These are phyloP conservation scores for Beta vulgaris DNA, from an alignment of 148 eudicot species.

Conservation along the genomic window DNA sequence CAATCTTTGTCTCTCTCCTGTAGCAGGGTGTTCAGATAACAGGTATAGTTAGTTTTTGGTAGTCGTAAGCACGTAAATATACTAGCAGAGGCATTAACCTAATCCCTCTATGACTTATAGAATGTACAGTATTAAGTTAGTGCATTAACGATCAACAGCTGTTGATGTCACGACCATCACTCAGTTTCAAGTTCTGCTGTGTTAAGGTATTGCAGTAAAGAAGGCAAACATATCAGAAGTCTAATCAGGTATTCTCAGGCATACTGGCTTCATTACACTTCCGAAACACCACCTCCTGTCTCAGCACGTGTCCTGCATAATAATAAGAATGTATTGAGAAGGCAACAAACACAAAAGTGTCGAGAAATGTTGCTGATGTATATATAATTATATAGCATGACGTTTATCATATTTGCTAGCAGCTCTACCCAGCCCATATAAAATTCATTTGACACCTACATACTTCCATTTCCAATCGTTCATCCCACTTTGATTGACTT, in stretches of 20 bases:
- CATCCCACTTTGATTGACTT: not conserved
- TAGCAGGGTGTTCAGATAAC: not conserved
- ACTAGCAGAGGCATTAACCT: not conserved
- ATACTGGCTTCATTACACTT: slow-evolving; percentile 40
- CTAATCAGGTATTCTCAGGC: not conserved
- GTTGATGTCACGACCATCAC: slow-evolving; percentile 13
- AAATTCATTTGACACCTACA: not conserved
- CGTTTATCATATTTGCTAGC: too few relatives aligned
- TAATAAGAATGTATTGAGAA: not conserved
- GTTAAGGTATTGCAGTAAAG: not conserved
- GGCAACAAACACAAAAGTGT: not conserved
- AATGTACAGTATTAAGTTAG: slow-evolving; percentile 5
- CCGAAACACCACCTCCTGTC: slow-evolving; percentile 63
- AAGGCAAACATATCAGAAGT: not conserved
- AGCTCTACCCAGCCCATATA: not conserved
- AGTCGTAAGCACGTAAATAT: not conserved
- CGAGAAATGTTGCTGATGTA: not conserved
- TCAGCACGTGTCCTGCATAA: slow-evolving; percentile 55
- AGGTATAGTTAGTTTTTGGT: not conserved
- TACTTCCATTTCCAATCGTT: not conserved
- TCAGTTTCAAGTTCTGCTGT: not conserved
- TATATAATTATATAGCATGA: not conserved
- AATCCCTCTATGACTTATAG: not conserved
- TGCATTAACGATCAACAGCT: slow-evolving; percentile 2
- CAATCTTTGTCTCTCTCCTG: not conserved